Base-by-base conservation (phyloP, 2,329 filamentous ascomycete genomes). In the Alternaria sp. region DNA sequence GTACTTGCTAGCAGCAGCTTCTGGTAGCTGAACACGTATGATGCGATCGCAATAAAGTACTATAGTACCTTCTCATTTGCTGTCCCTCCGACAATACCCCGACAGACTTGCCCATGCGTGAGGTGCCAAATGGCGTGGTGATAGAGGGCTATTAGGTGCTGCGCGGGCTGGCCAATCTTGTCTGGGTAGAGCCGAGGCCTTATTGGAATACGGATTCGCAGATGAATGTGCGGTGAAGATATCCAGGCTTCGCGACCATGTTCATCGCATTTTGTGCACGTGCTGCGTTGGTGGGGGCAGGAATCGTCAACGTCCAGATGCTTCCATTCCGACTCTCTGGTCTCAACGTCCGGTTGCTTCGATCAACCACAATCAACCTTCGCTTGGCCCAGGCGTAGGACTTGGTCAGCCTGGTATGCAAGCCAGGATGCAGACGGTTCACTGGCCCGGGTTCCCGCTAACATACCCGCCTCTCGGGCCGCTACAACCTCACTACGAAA, bases 401-500 rank as follows among this genome's bases (percentile, higher is more conserved):
- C 60, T 61, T 57, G 34, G 54, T 36, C 45, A 59, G 62, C 61
- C 65, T 71, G 67, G 69, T 66, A 62, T 66, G 68, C 63, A 61
- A 45, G 67, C 66, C 63, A 68, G 44, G 48, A 60, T 58, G 54
- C 55, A 42, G 39, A 56, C 60, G 60, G 60, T 33, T 54, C 45
- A 51, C 37, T 60, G 73, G 73, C 71, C 68, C 73, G 72, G 63
- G 44, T 60, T 61, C 61, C 72, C 70, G 70, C 67, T 49, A 56
- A 45, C 55, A 55, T 62, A 69, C 66, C 71, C 71, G 70, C 63
- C 64, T 63, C 56, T 66, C 72, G 66, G 71, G 69, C 61, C 58
- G 65, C 65, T 63, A 66, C 61, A 57, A 63, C 65, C 63, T 66
- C 58, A 66, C 56, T 36, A 60, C 63, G 36, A 69, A 71, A 74